These are phyloP conservation scores for Penicillium bovifimosum DNA, from an alignment of 495 filamentous ascomycete species.

Conservation along the genomic window DNA sequence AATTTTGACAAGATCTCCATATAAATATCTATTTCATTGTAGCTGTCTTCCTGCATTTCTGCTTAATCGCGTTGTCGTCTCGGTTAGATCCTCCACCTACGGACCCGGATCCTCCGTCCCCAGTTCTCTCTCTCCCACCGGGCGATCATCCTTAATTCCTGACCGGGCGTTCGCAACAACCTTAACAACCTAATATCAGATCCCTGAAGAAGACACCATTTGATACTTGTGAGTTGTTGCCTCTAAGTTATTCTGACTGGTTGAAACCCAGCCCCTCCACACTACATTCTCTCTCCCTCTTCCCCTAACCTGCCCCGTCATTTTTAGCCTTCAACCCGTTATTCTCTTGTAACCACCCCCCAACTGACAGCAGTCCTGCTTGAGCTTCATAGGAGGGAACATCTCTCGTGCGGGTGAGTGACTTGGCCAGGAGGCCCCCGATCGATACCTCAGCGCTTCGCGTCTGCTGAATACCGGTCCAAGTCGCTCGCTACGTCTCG, in stretches of 20 bases:
- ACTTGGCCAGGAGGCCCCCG: constrained; percentile 20
- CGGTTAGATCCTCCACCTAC: constrained; percentile 31
- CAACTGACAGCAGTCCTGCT: constrained; percentile 9
- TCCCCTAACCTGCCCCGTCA: constrained; percentile 21
- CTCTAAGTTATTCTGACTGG: constrained; percentile 3
- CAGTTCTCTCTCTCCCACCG: constrained; percentile 30
- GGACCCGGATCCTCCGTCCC: constrained; percentile 31
- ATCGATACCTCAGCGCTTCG: constrained; percentile 33
- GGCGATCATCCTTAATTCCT: constrained; percentile 27
- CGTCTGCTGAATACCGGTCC: constrained; percentile 20
- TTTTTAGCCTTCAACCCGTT: constrained; percentile 8
- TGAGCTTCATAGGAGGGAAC: constrained; percentile 13
- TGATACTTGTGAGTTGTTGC: constrained; percentile 11
- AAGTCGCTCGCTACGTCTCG: constrained; percentile 34
- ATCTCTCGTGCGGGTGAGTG: constrained; percentile 26
- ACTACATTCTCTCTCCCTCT: not conserved
- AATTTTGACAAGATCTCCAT: constrained; percentile 1
- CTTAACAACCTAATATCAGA: constrained; percentile 10
- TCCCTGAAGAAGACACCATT: not conserved
- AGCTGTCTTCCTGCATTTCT: not conserved
- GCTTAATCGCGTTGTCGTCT: constrained; percentile 12
- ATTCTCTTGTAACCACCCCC: constrained; percentile 16
- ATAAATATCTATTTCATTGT: not conserved
- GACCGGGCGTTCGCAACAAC: constrained; percentile 32
- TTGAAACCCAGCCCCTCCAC: constrained; percentile 34